Evolutionary conservation across 345 rosid genomes (phyloP).

Genomic region (Firmiana major): DNA sequence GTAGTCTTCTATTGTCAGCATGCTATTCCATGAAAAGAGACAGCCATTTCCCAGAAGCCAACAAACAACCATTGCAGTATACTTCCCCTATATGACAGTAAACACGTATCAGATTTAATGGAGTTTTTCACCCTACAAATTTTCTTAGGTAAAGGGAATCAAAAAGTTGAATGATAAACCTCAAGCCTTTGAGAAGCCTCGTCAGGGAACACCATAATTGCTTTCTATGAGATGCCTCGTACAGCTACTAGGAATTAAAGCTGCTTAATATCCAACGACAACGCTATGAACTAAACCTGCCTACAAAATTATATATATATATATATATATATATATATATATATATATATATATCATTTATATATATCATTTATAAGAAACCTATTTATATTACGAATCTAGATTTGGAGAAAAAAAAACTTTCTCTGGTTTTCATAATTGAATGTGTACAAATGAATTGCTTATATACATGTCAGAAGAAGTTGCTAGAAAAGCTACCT

Average conservation of each 20-base stretch:
- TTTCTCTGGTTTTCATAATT: no score
- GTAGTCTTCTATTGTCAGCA: slow-evolving; percentile 76
- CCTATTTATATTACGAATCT: no score
- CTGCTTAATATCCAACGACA: background rate
- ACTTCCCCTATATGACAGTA: slow-evolving; percentile 52
- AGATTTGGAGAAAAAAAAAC: no score
- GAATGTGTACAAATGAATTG: no score
- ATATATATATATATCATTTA: no score
- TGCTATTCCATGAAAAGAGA: slow-evolving; percentile 82
- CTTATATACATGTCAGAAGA: no score
- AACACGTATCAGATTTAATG: background rate
- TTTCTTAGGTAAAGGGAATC: background rate
- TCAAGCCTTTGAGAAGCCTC: slow-evolving; percentile 24
- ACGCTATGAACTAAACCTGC: background rate
- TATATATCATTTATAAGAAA: no score
- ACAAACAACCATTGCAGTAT: slow-evolving; percentile 57
- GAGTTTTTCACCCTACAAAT: background rate
- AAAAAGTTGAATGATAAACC: slow-evolving; percentile 27
- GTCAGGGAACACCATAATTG: slow-evolving; percentile 23
- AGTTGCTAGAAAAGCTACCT: no score
- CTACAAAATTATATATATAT: background rate
- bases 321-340: no score
- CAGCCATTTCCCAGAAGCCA: slow-evolving; percentile 81
- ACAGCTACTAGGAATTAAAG: slow-evolving; percentile 9
- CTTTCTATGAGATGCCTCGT: slow-evolving; percentile 10